Evolutionary conservation across 1,284 basidiomycete genomes (phyloP), one percentile per base, ranked within the genome.

Genomic region (Salmacisia buchloeana): DNA sequence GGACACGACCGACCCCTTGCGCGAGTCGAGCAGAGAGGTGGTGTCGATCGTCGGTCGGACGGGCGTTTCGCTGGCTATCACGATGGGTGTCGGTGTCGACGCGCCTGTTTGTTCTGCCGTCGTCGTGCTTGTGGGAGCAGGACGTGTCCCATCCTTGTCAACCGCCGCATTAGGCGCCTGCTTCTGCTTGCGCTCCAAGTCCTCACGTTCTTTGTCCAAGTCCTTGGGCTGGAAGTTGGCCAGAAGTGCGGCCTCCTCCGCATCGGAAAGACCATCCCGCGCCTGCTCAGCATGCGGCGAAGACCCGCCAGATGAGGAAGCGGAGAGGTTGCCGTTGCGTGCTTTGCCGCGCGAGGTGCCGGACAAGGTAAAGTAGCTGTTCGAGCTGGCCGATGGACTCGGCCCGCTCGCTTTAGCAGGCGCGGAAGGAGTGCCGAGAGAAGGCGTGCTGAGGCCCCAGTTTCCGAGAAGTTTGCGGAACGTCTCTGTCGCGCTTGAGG

Each of bases 221-320:
- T 52, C 46, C 46, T 27, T 52, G 46, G 46, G 46, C 25, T 52
- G 46, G 46, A 52, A 52, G 7, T 52, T 21, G 15, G 15, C 25
- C 18, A 52, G 21, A 9, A 52, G 46, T 27, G 23, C 18, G 18
- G 46, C 46, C 43, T 45, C 43, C 29, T 52, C 46, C 6, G 15
- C 46, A 25, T 52, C 46, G 9, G 46, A 52, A 21, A 52, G 25
- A 9, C 29, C 46, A 27, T 52, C 23, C 23, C 15, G 29, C 29
- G 46, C 23, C 9, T 21, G 23, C 23, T 27, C 46, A 13, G 9
- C 18, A 21, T 52, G 46, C 25, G 46, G 46, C 29, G 46, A 27
- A 5, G 46, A 52, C 7, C 18, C 10, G 9, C 23, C 23, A 21
- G 23, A 25, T 27, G 46, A 52, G 23, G 46, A 52, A 9, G 46